Evolutionary conservation across 768 basidiomycete genomes (phyloP).

Genomic region (Hypholoma sublateritium): DNA sequence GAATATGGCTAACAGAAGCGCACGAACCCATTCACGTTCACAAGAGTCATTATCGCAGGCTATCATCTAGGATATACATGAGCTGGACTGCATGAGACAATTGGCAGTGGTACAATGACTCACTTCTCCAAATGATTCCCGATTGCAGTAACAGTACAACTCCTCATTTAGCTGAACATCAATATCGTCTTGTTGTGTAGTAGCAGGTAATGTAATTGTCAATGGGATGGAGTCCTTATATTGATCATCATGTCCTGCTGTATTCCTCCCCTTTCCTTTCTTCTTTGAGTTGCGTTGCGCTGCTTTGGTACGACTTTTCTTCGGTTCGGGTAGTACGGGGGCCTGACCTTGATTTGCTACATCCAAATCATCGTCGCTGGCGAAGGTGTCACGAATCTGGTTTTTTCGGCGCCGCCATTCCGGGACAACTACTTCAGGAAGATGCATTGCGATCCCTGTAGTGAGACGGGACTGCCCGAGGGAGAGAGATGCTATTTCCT

Average conservation of each 20-base stretch:
- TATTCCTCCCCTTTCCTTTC: constrained; percentile 19
- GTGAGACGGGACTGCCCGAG: constrained; percentile 24
- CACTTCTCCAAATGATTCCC: constrained; percentile 80
- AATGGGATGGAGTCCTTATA: constrained; percentile 25
- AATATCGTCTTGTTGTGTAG: constrained; percentile 8
- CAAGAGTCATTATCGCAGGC: constrained; percentile 78
- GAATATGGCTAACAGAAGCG: neutral
- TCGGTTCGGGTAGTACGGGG: neutral
- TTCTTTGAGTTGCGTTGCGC: constrained; percentile 6
- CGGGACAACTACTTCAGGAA: constrained; percentile 63
- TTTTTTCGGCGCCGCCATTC: constrained; percentile 42
- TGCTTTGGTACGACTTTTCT: constrained; percentile 1
- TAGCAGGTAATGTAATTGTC: constrained; percentile 37
- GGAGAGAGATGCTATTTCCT: constrained; percentile 43
- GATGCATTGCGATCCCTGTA: constrained; percentile 44
- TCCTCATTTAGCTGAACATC: constrained; percentile 37
- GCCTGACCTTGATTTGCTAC: neutral
- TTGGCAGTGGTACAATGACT: constrained; percentile 24
- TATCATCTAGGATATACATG: constrained; percentile 63
- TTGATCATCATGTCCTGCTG: constrained; percentile 16
- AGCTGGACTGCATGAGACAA: constrained; percentile 8
- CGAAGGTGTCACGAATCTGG: constrained; percentile 1
- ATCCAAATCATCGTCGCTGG: constrained; percentile 10
- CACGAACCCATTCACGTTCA: constrained; percentile 79
- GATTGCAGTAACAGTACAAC: constrained; percentile 81